Conservation (phyloP, 2,329 filamentous ascomycete genomes). For the Paecilomyces sp. region DNA sequence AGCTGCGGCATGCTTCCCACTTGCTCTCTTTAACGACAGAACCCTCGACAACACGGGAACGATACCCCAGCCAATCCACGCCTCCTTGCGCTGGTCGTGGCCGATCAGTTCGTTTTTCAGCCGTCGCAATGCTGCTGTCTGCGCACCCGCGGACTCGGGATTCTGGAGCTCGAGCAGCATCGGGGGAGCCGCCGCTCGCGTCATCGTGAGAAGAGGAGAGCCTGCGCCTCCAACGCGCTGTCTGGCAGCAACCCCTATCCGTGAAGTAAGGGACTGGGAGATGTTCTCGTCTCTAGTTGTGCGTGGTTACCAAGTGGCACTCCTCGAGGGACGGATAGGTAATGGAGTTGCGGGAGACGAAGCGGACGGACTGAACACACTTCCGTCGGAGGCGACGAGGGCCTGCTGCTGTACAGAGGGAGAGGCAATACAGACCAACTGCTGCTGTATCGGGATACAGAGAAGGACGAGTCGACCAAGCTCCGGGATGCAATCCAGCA, state of each 20-base stretch:
- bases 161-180: slow-evolving; percentile 52
- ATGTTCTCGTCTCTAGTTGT: not conserved
- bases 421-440: not conserved
- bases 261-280: slow-evolving; percentile 7
- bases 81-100: slow-evolving; percentile 77
- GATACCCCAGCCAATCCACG: slow-evolving; percentile 64
- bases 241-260: slow-evolving; percentile 1
- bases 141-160: slow-evolving; percentile 37
- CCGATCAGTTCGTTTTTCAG: slow-evolving; percentile 89
- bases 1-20: slow-evolving; percentile 22
- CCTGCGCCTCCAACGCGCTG: slow-evolving; percentile 19
- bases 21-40: slow-evolving; percentile 38
- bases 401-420: not conserved
- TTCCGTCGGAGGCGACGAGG: not conserved
- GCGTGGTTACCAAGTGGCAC: not conserved
- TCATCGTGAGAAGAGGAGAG: slow-evolving; percentile 40
- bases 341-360: not conserved
- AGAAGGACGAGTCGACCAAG: not conserved
- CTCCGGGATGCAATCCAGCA: not conserved
- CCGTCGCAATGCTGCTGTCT: slow-evolving; percentile 54
- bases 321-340: not conserved
- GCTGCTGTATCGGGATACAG: not conserved
- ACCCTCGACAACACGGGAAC: slow-evolving; percentile 46
- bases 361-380: not conserved
- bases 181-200: slow-evolving; percentile 45